Conservation (phyloP, 352 stramenopile species). For the Phytopythium chamaehyphon region DNA sequence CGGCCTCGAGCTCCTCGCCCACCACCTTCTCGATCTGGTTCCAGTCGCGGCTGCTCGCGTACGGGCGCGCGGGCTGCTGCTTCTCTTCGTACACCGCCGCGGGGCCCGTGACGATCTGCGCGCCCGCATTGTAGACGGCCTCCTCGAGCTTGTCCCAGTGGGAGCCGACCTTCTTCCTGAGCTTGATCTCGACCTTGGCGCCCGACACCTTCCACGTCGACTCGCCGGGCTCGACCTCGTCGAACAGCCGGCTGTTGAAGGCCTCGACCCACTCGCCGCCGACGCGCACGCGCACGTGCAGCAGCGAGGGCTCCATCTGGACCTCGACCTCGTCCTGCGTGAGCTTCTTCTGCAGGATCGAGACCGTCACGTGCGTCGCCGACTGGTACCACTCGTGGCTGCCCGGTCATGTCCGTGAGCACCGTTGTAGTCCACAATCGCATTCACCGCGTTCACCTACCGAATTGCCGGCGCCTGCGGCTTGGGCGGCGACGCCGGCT, state of each 20-base stretch:
- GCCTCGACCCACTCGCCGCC: constrained; percentile 53
- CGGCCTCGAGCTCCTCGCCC: constrained; percentile 70
- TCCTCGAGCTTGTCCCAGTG: constrained; percentile 81
- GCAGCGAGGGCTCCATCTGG: constrained; percentile 44
- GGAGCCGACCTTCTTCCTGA: constrained; percentile 62
- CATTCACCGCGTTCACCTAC: constrained; percentile 10
- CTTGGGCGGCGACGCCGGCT: constrained; percentile 8
- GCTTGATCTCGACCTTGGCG: constrained; percentile 79
- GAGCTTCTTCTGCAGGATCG: constrained; percentile 82
- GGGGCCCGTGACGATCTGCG: constrained; percentile 43
- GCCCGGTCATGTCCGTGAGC: neutral
- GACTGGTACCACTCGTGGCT: constrained; percentile 90
- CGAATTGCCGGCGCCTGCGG: constrained; percentile 18
- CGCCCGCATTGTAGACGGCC: constrained; percentile 33
- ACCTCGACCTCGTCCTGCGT: constrained; percentile 57
- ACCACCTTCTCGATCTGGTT: constrained; percentile 83
- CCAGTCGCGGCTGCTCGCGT: constrained; percentile 86
- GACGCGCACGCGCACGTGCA: constrained; percentile 44
- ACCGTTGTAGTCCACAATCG: neutral
- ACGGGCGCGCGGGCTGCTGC: constrained; percentile 47
- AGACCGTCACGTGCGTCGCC: constrained; percentile 70
- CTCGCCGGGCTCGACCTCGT: constrained; percentile 52
- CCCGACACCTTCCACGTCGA: constrained; percentile 58
- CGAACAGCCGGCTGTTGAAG: constrained; percentile 65
- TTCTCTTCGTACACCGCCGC: constrained; percentile 65